Base-by-base conservation (phyloP, 208 protist genomes). In the Leptomonas pyrrhocoris region DNA sequence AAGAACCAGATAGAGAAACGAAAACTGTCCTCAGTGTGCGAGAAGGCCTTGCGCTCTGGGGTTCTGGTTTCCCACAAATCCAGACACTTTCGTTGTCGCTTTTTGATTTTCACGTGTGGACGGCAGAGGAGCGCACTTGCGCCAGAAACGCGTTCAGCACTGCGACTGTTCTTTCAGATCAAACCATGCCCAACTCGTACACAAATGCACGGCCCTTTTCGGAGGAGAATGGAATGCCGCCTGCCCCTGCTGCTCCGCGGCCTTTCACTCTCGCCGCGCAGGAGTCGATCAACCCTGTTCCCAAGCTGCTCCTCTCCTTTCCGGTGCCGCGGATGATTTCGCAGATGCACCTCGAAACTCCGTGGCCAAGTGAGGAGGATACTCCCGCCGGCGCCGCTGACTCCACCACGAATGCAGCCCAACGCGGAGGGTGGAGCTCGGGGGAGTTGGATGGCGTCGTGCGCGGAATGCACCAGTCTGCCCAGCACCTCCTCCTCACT, bases 281-380 rank as follows among this genome's bases (percentile, higher is more conserved):
- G 11, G 62, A 76, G 40, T 68, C 67, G 11, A 23, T 89, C 15
- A 86, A 84, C 55, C 74, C 77, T 7, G 63, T 82, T 27, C 73
- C 77, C 12, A 80, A 83, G 57, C 73, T 89, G 28, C 69, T 89
- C 18, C 65, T 83, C n/a, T 79, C 84, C 25, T 89, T 86, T 40
- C 84, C 84, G 0, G 66, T 77, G 16, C 84, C 81, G 30, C 49
- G 66, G 30, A 23, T 83, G 28, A 23, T 77, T 13, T 71, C 71
- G n/a, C 71, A 72, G 23, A 64, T 69, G 46, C 53, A 55, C 40
- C 71, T 78, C 27, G 68, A 77, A 64, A 74, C 65, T 1, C 15
- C 25, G 42, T 66, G 66, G 53, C 9, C 59, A 2, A 42, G 31
- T 19, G 49, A 60, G 34, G 76, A 65, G n/a, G 68, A 54, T 21